Conservation (phyloP, 768 basidiomycete species). For the Hydnomerulius pinastri region DNA sequence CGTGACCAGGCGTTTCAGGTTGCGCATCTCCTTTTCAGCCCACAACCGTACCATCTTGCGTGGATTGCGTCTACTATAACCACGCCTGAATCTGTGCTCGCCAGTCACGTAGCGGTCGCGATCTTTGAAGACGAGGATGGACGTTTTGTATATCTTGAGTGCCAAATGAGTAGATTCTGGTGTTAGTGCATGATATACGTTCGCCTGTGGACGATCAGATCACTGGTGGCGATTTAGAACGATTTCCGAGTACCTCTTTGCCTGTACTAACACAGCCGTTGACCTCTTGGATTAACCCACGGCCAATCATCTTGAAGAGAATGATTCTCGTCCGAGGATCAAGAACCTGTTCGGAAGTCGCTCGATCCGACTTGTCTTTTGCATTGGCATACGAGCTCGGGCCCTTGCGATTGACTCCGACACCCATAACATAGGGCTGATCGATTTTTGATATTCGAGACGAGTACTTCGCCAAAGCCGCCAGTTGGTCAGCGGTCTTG, state of each 20-base stretch:
- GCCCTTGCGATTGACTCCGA: constrained; percentile 90
- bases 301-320: constrained; percentile 93
- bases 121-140: constrained; percentile 96
- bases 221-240: background rate
- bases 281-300: constrained; percentile 84
- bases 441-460: constrained; percentile 77
- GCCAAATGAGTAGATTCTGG: constrained; percentile 67
- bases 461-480: constrained; percentile 73
- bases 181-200: constrained; percentile 90
- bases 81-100: constrained; percentile 91
- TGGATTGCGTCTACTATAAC: constrained; percentile 88
- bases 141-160: constrained; percentile 98
- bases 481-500: constrained; percentile 71
- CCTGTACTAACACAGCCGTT: constrained; percentile 98
- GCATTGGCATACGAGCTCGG: constrained; percentile 83
- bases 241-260: constrained; percentile 72
- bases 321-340: constrained; percentile 95
- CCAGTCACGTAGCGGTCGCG: constrained; percentile 96
- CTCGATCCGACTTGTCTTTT: constrained; percentile 96
- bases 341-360: constrained; percentile 95
- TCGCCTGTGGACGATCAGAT: constrained; percentile 61
- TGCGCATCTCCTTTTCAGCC: constrained; percentile 99
- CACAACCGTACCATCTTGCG: constrained; percentile 98
- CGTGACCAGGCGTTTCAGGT: constrained; percentile 79
- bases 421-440: constrained; percentile 63